Evolutionary conservation across 805 yeast genomes (phyloP).

Genomic region (Spathaspora hagerdaliae): DNA sequence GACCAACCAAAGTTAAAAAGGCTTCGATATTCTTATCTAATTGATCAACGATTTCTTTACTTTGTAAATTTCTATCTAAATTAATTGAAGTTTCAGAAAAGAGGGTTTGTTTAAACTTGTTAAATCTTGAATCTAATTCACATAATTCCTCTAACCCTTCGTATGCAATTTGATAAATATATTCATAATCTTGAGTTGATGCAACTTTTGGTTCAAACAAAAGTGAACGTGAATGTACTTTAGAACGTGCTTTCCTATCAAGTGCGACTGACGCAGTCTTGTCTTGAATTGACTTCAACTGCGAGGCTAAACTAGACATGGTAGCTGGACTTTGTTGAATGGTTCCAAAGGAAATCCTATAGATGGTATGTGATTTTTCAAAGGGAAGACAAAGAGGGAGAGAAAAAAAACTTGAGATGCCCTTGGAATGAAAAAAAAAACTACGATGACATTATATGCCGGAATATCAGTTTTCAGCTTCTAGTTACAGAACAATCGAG

Average conservation of each 20-base stretch:
- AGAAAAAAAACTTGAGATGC: too few relatives aligned
- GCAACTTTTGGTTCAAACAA: constrained; percentile 84
- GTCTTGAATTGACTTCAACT: constrained; percentile 66
- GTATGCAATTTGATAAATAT: constrained; percentile 63
- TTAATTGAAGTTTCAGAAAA: constrained; percentile 79
- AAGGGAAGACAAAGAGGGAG: too few relatives aligned
- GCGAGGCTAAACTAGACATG: constrained; percentile 70
- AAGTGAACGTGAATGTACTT: constrained; percentile 83
- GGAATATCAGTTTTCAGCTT: too few relatives aligned
- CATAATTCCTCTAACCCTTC: constrained; percentile 76
- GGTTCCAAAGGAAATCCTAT: too few relatives aligned
- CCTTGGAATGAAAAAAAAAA: too few relatives aligned
- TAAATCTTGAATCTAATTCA: constrained; percentile 70
- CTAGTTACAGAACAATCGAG: too few relatives aligned
- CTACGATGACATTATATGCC: too few relatives aligned
- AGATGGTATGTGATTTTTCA: too few relatives aligned
- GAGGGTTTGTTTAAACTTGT: constrained; percentile 62
- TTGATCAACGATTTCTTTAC: constrained; percentile 70
- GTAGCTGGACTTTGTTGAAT: neutral
- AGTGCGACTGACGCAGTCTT: constrained; percentile 68
- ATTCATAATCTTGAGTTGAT: constrained; percentile 89
- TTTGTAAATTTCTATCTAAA: constrained; percentile 79
- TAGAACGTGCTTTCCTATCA: constrained; percentile 83
- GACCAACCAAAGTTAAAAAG: constrained; percentile 69
- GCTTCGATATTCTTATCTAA: constrained; percentile 72